Conservation (phyloP, 371 early-diverging fungal genomes). For the Apophysomyces sp. region DNA sequence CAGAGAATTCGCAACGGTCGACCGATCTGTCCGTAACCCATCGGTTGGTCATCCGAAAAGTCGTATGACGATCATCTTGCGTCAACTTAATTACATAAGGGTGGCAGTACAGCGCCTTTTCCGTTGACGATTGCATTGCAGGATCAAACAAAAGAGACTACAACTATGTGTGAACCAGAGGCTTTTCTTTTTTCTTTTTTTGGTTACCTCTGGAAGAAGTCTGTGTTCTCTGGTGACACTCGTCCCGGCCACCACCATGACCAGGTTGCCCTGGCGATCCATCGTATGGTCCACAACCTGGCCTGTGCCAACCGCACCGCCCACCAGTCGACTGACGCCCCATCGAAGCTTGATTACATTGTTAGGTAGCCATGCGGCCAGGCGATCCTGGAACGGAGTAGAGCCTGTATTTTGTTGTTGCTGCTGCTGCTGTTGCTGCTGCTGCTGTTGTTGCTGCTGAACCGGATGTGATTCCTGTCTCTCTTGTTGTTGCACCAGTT, state of each 20-base stretch:
- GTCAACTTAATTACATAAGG: conserved; percentile 19
- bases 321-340: conserved; percentile 6
- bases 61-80: conserved; percentile 10
- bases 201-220: conserved; percentile 8
- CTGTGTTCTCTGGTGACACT: conserved; percentile 11
- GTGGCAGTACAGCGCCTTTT: conserved; percentile 4
- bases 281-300: conserved; percentile 3
- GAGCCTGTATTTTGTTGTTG: conserved; percentile 6
- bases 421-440: conserved; percentile 3
- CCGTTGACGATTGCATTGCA: background rate
- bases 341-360: conserved; percentile 8
- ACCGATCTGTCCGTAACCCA: conserved; percentile 18
- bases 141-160: conserved; percentile 15
- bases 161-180: too few relatives aligned
- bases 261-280: background rate
- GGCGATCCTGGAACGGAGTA: background rate
- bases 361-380: background rate
- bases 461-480: background rate
- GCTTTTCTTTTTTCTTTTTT: background rate
- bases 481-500: background rate
- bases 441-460: conserved; percentile 1
- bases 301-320: conserved; percentile 16
- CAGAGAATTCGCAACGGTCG: conserved; percentile 16
- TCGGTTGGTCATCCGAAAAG: conserved; percentile 12
- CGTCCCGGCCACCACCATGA: conserved; percentile 21